A percentile compares a stretch with the other conserved stretches of the same genome.
Evolutionary conservation across 2,329 filamentous ascomycete genomes (phyloP).

Genomic region (Fusarium redolens): DNA sequence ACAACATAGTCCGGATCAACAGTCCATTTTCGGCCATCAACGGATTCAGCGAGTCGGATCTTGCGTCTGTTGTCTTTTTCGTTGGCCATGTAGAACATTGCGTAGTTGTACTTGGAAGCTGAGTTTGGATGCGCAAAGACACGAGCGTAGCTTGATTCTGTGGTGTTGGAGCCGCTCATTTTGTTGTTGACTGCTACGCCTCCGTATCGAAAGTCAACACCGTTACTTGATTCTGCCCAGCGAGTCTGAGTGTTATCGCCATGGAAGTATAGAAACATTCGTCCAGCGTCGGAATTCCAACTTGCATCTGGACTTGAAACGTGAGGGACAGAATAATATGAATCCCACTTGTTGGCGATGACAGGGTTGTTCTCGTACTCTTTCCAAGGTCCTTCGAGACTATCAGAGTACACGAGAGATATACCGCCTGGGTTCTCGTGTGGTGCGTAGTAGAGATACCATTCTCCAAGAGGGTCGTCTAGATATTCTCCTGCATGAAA

Average conservation of each 20-base stretch:
- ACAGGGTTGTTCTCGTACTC: slow-evolving; percentile 18
- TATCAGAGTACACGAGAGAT: slow-evolving; percentile 37
- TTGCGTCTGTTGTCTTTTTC: slow-evolving; percentile 39
- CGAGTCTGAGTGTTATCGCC: slow-evolving; percentile 21
- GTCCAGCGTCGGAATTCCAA: slow-evolving; percentile 6
- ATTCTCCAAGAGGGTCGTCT: slow-evolving; percentile 32
- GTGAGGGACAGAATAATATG: slow-evolving; percentile 24
- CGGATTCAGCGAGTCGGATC: slow-evolving; percentile 42
- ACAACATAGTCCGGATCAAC: slow-evolving; percentile 25
- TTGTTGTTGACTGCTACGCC: slow-evolving; percentile 35
- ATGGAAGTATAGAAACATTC: slow-evolving; percentile 29
- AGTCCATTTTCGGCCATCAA: slow-evolving; percentile 35
- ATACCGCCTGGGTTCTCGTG: slow-evolving; percentile 44
- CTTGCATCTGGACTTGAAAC: slow-evolving; percentile 28
- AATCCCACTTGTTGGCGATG: slow-evolving; percentile 17
- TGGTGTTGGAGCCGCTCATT: slow-evolving; percentile 39
- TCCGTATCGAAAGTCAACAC: slow-evolving; percentile 17
- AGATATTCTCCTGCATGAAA: slow-evolving; percentile 41
- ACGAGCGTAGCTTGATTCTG: slow-evolving; percentile 43
- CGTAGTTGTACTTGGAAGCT: slow-evolving; percentile 35
- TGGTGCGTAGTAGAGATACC: slow-evolving; percentile 46
- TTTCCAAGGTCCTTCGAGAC: slow-evolving; percentile 21
- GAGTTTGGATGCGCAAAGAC: slow-evolving; percentile 40
- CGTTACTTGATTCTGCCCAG: slow-evolving; percentile 19
- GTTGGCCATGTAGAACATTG: slow-evolving; percentile 47